phyloP scores from a whole-genome alignment of 2,329 filamentous ascomycete genomes.

The Zymoseptoria ardabiliae region DNA sequence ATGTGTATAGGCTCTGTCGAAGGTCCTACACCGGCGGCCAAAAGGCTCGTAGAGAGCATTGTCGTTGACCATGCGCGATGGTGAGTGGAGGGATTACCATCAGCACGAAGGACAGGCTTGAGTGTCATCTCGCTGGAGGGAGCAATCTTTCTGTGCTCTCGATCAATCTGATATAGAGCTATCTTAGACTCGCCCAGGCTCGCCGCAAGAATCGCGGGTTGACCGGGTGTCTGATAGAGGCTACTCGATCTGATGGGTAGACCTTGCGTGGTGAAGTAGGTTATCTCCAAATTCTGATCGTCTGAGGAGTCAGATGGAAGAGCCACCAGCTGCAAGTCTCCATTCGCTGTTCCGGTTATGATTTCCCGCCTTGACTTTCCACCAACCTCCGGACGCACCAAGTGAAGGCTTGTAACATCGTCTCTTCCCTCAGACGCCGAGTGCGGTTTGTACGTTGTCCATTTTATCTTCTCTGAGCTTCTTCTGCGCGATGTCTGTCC shows the following conservation, averaged over 20 bases:
- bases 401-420: constrained; percentile 52
- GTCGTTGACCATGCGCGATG: constrained; percentile 43
- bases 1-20: constrained; percentile 41
- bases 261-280: constrained; percentile 40
- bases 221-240: constrained; percentile 11
- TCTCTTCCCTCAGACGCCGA: constrained; percentile 47
- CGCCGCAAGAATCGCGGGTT: constrained; percentile 42
- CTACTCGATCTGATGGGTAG: constrained; percentile 40
- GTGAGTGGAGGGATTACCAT: constrained; percentile 13
- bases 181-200: constrained; percentile 41
- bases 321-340: constrained; percentile 39
- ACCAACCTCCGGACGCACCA: constrained; percentile 37
- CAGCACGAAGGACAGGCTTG: constrained; percentile 9
- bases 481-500: constrained; percentile 35
- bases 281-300: constrained; percentile 22
- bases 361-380: constrained; percentile 37
- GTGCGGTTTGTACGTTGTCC: constrained; percentile 47
- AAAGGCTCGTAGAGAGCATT: constrained; percentile 43
- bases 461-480: constrained; percentile 28
- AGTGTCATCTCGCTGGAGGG: constrained; percentile 33
- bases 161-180: constrained; percentile 26
- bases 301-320: constrained; percentile 15
- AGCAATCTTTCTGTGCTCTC: constrained; percentile 21
- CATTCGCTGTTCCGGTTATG: constrained; percentile 51
- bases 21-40: constrained; percentile 47